Percentiles rank a stretch among this genome's conserved stretches.
Conservation (phyloP, 2,329 filamentous ascomycete species). For the Hymenoscyphus fructigenus region DNA sequence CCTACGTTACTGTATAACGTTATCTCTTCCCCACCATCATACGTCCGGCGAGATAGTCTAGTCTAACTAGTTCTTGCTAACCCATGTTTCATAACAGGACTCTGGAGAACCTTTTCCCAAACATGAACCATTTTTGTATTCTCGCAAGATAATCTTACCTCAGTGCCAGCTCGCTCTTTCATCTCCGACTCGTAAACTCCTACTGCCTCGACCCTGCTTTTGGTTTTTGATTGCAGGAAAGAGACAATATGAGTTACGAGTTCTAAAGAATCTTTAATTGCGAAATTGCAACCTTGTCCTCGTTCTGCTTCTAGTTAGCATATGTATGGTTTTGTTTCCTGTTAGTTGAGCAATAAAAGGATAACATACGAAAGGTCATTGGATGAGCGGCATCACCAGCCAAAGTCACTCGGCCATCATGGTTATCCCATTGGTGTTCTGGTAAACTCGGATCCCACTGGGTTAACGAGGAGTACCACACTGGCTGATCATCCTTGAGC, state of each 20-base stretch:
- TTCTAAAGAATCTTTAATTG: conserved; percentile 41
- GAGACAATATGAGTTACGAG: background rate
- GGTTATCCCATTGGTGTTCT: conserved; percentile 35
- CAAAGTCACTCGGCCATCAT: conserved; percentile 45
- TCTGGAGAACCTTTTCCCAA: conserved; percentile 34
- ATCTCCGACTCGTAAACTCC: conserved; percentile 45
- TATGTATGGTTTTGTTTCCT: no score
- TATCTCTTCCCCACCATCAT: background rate
- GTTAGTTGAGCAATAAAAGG: background rate
- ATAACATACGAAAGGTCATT: conserved; percentile 45
- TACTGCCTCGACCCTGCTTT: conserved; percentile 33
- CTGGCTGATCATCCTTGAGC: conserved; percentile 31
- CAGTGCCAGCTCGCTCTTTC: conserved; percentile 42
- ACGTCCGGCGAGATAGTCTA: background rate
- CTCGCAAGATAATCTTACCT: conserved; percentile 42
- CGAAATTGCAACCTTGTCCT: conserved; percentile 48
- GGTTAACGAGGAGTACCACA: conserved; percentile 31
- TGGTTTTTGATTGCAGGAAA: background rate
- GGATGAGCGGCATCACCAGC: conserved; percentile 56
- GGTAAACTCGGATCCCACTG: conserved; percentile 35
- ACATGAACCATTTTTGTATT: conserved; percentile 48
- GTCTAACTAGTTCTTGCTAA: background rate
- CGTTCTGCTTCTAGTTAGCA: conserved; percentile 30
- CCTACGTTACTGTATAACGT: no score
- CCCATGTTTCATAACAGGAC: conserved; percentile 24